These are phyloP conservation scores for Panellus pusillus DNA, from an alignment of 768 basidiomycete genomes.

Conservation along the genomic window DNA sequence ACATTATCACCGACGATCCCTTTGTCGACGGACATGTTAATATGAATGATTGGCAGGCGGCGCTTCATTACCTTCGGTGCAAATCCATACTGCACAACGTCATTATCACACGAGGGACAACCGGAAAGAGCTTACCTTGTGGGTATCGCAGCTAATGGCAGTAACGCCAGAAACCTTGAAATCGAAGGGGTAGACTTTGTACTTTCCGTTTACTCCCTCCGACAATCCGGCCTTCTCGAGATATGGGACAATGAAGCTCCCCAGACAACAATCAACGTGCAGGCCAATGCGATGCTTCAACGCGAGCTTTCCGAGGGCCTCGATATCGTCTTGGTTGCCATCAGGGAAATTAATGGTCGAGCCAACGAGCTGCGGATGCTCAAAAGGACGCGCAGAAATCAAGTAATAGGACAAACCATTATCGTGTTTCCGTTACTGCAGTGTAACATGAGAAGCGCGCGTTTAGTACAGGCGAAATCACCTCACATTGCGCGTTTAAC, in stretches of 20 bases:
- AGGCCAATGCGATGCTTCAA: slow-evolving; percentile 74
- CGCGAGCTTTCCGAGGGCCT: slow-evolving; percentile 74
- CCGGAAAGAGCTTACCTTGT: slow-evolving; percentile 58
- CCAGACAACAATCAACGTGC: slow-evolving; percentile 95
- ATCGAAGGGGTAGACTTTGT: slow-evolving; percentile 74
- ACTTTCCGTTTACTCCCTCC: slow-evolving; percentile 53
- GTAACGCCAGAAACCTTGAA: slow-evolving; percentile 92
- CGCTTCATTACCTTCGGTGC: slow-evolving; percentile 71
- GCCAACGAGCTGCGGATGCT: slow-evolving; percentile 63
- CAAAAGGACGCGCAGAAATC: not conserved
- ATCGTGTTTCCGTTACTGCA: slow-evolving; percentile 84
- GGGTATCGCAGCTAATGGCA: slow-evolving; percentile 93
- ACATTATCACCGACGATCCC: slow-evolving; percentile 96
- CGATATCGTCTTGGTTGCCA: slow-evolving; percentile 85
- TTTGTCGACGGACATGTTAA: slow-evolving; percentile 27
- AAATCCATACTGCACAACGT: slow-evolving; percentile 73
- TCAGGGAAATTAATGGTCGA: slow-evolving; percentile 87
- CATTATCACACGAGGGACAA: slow-evolving; percentile 8
- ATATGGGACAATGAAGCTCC: slow-evolving; percentile 93
- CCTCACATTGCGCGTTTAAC: slow-evolving; percentile 87
- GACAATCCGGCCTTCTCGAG: slow-evolving; percentile 77
- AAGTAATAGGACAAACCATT: slow-evolving; percentile 48
- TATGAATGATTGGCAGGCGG: not conserved
- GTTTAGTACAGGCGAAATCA: slow-evolving; percentile 2
- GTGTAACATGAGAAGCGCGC: slow-evolving; percentile 3